phyloP scores from a whole-genome alignment of 306 rosid species.

The Prinsepia uniflora region DNA sequence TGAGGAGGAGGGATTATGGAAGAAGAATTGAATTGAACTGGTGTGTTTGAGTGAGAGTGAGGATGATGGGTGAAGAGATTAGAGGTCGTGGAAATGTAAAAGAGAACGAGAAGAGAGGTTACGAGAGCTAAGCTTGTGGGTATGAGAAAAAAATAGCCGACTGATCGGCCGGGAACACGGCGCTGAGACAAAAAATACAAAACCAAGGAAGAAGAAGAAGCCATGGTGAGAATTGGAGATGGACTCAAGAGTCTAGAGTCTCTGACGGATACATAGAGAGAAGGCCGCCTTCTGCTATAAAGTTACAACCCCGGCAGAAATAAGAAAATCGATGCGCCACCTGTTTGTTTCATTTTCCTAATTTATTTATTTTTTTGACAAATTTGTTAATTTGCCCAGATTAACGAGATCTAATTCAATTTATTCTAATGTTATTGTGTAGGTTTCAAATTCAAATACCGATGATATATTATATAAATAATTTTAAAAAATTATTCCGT shows the following conservation, averaged over 20 bases:
- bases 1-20: neutral
- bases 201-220: slow-evolving; percentile 29
- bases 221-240: slow-evolving; percentile 24
- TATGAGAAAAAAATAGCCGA: slow-evolving; percentile 37
- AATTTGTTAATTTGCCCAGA: too few species aligned
- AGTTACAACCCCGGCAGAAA: too few species aligned
- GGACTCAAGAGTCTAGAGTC: neutral
- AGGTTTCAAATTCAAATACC: too few species aligned
- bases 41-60: neutral
- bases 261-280: neutral
- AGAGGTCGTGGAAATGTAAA: slow-evolving; percentile 50
- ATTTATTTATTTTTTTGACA: too few species aligned
- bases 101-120: slow-evolving; percentile 41
- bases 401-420: too few species aligned
- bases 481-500: too few species aligned
- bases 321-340: too few species aligned
- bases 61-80: slow-evolving; percentile 35
- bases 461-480: too few species aligned
- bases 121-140: slow-evolving; percentile 53
- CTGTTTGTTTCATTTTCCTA: too few species aligned
- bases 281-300: too few species aligned
- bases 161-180: slow-evolving; percentile 24
- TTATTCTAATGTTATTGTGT: too few species aligned
- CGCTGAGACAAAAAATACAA: slow-evolving; percentile 25
- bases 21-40: slow-evolving; percentile 21